Conservation (phyloP, 2,329 filamentous ascomycete species). For the Epichloe sibirici region DNA sequence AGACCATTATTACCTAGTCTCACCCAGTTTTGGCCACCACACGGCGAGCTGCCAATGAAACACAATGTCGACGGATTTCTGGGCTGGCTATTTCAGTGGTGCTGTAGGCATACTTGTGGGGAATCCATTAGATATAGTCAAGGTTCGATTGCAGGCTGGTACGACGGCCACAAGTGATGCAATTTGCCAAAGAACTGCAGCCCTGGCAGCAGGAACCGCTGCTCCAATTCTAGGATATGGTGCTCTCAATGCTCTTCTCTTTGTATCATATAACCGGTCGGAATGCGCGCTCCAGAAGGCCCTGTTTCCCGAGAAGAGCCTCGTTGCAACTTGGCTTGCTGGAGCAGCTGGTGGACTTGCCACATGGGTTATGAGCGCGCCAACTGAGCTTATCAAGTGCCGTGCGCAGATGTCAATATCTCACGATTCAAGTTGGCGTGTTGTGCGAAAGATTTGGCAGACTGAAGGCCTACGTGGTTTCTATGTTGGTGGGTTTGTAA, state of each 20-base stretch:
- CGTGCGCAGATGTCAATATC: constrained; percentile 55
- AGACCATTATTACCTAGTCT: not conserved
- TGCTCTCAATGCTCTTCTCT: constrained; percentile 79
- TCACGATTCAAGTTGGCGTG: constrained; percentile 45
- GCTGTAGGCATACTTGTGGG: constrained; percentile 78
- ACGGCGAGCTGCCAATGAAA: not conserved
- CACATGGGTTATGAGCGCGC: constrained; percentile 75
- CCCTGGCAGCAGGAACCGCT: constrained; percentile 53
- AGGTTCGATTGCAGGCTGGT: constrained; percentile 56
- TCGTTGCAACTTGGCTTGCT: constrained; percentile 63
- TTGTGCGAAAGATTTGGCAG: constrained; percentile 49
- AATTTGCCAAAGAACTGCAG: constrained; percentile 18
- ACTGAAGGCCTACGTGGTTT: constrained; percentile 53
- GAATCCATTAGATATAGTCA: constrained; percentile 64
- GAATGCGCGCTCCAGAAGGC: constrained; percentile 28
- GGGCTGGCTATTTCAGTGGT: constrained; percentile 83
- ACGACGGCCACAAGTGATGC: constrained; percentile 4
- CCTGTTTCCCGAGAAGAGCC: constrained; percentile 25
- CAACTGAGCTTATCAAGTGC: constrained; percentile 86
- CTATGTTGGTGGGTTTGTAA: constrained; percentile 72
- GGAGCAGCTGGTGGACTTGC: constrained; percentile 73
- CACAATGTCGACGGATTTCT: constrained; percentile 77
- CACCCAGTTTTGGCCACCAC: not conserved
- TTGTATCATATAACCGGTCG: constrained; percentile 82
- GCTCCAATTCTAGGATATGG: constrained; percentile 85